A percentile compares a stretch with the other conserved stretches of the same genome.
phyloP scores from a whole-genome alignment of 805 yeast species.

The Candida odintsovae region DNA sequence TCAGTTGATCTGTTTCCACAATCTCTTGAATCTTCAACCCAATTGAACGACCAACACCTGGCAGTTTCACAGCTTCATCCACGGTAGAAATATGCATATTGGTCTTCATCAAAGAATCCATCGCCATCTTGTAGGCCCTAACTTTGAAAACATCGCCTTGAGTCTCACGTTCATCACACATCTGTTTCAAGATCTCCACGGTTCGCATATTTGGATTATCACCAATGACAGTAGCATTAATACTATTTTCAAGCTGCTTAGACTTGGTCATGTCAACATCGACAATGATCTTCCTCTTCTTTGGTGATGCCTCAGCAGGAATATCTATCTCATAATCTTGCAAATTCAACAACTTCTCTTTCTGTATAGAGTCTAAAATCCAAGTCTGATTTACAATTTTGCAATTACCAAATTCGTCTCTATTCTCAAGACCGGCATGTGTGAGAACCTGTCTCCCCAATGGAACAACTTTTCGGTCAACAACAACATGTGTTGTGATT shows the following conservation, averaged over 20 bases:
- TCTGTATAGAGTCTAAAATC: conserved; percentile 17
- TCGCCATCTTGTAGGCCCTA: conserved; percentile 39
- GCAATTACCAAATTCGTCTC: background rate
- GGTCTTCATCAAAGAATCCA: conserved; percentile 29
- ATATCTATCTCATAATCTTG: conserved; percentile 9
- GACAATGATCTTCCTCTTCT: conserved; percentile 1
- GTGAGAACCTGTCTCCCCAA: conserved; percentile 7
- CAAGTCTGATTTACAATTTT: conserved; percentile 16
- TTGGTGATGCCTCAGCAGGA: conserved; percentile 1
- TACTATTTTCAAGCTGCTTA: conserved; percentile 5
- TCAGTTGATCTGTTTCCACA: conserved; percentile 28
- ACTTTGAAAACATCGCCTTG: conserved; percentile 33
- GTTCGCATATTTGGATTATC: conserved; percentile 20
- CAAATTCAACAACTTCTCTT: conserved; percentile 1
- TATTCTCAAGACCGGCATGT: conserved; percentile 3
- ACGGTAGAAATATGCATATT: conserved; percentile 26
- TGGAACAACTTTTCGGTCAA: conserved; percentile 12
- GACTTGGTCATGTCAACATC: conserved; percentile 3
- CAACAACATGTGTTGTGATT: conserved; percentile 16
- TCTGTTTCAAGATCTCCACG: conserved; percentile 13
- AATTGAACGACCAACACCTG: conserved; percentile 36
- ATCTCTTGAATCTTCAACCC: conserved; percentile 43
- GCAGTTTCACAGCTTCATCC: conserved; percentile 33
- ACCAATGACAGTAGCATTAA: conserved; percentile 4
- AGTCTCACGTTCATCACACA: conserved; percentile 16